Percentiles rank a stretch among this genome's conserved stretches.
Conservation (phyloP, 441 rosid species). For the Aleurites moluccanus region DNA sequence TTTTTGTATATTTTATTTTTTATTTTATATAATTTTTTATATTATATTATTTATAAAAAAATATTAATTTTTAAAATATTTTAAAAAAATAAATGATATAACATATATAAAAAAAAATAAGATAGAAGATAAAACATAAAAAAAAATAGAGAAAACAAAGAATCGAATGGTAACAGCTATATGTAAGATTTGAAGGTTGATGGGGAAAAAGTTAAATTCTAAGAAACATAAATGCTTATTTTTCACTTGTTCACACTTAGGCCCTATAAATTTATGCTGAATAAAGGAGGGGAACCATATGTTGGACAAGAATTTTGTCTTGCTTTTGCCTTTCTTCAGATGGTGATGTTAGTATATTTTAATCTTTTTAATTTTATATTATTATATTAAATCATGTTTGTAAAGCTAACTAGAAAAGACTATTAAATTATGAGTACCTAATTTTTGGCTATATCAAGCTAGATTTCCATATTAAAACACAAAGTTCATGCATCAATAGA, state of each 20-base stretch:
- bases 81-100: too few relatives aligned
- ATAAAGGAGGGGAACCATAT: slow-evolving; percentile 13
- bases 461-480: slow-evolving; percentile 6
- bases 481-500: slow-evolving; percentile 7
- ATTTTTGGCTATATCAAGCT: too few relatives aligned
- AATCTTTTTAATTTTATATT: background rate
- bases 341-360: background rate
- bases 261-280: slow-evolving; percentile 16
- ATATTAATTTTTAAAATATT: too few relatives aligned
- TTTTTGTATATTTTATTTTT: too few relatives aligned
- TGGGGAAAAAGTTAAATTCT: background rate
- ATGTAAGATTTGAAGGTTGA: too few relatives aligned
- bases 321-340: background rate
- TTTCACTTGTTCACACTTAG: slow-evolving; percentile 39
- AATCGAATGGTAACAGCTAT: too few relatives aligned
- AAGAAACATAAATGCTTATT: background rate
- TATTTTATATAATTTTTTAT: too few relatives aligned
- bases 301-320: slow-evolving; percentile 2
- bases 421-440: background rate
- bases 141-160: too few relatives aligned
- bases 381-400: background rate
- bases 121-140: too few relatives aligned
- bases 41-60: too few relatives aligned
- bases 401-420: background rate
- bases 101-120: too few relatives aligned